Evolutionary conservation across 768 basidiomycete genomes (phyloP), one percentile per base, ranked within the genome.

Genomic region (Suillus tomentosus): DNA sequence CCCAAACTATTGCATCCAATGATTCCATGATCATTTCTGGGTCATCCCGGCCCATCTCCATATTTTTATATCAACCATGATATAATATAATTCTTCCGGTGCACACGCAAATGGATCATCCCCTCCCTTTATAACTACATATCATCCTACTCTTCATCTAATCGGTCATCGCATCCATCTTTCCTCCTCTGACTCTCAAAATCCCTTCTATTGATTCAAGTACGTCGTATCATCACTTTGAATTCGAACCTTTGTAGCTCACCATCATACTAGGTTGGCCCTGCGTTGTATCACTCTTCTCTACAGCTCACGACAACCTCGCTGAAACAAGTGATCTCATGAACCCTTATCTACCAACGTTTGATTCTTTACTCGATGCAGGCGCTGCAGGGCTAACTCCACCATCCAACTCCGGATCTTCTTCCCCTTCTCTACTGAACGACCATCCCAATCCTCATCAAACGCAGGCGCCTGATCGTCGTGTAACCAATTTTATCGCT

Each of bases 71-170:
- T 10, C 39, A 10, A 40, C 37, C 17, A 47, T 43, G 55, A 56
- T 56, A n/a, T n/a, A n/a, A 57, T 57, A 57, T 57, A 57, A 58
- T 54, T 31, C 57, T 58, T 58, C 57, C 57, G 40, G 57, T 0
- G 40, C 24, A 58, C 22, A 58, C 57, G 57, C 57, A 58, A 58
- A 19, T 19, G 24, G 39, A 27, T 36, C 34, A 34, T 15, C 57
- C 24, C 17, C 57, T 42, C 42, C 57, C 57, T 42, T 58, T 58
- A 27, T 42, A 58, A 58, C 40, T 58, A 24, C n/a, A 47, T 39
- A 57, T 40, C 31, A 40, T 17, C 22, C 10, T 22, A 27, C 56
- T 27, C 24, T 42, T 27, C 57, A 58, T 58, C 57, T 58, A 58
- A 58, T 42, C 40, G 17, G 56, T 40, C 39, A 57, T 40, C 57